phyloP scores from a whole-genome alignment of 306 rosid species.

The Argentina anserina region DNA sequence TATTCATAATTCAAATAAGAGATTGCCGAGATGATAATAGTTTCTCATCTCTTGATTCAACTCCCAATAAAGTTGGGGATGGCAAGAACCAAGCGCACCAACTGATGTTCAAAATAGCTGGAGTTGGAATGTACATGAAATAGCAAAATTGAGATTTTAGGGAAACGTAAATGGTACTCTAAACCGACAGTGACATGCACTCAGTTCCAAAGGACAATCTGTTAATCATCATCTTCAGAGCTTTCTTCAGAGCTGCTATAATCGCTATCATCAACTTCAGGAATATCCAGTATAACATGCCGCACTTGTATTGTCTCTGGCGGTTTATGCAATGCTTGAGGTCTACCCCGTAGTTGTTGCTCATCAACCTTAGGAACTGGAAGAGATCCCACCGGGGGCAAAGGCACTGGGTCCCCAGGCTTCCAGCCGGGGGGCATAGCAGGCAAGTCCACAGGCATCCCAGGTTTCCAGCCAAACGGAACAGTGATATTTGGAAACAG shows the following conservation, averaged over 20 bases:
- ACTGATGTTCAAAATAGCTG: not conserved
- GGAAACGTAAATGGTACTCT: not conserved
- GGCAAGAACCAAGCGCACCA: not conserved
- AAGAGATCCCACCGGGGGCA: constrained; percentile 64
- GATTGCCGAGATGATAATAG: not conserved
- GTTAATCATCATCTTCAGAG: constrained; percentile 75
- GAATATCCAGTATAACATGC: constrained; percentile 81
- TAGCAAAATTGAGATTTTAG: not conserved
- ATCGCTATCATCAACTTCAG: constrained; percentile 78
- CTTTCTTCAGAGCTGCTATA: constrained; percentile 83
- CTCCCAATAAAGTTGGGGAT: not conserved
- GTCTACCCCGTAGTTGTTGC: constrained; percentile 48
- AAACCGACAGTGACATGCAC: not conserved
- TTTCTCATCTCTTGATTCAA: not conserved
- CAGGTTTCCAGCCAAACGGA: constrained; percentile 96
- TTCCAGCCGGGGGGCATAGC: constrained; percentile 95
- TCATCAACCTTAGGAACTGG: constrained; percentile 58
- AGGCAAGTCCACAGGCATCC: constrained; percentile 88
- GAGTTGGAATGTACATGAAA: not conserved
- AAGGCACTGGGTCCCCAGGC: constrained; percentile 89
- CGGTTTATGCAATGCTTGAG: constrained; percentile 46
- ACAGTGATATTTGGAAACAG: constrained; percentile 61
- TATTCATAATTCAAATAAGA: not conserved
- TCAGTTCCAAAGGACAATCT: not conserved
- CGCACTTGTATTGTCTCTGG: constrained; percentile 83